phyloP scores from a whole-genome alignment of 768 basidiomycete genomes.

The Lactarius quietus region DNA sequence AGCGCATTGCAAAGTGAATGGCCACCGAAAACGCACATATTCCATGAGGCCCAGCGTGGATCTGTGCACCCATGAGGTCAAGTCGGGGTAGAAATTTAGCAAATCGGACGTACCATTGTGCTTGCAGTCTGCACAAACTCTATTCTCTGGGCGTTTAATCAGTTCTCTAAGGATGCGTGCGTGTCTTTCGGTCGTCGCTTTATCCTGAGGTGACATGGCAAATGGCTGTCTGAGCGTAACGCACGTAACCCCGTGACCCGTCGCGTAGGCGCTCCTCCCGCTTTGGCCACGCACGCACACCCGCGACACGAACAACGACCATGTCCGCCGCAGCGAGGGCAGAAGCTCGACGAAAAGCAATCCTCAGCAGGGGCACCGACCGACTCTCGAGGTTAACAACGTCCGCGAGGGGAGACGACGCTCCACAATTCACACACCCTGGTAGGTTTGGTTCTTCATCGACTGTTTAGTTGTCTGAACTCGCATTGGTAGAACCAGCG shows the following conservation, averaged over 20 bases:
- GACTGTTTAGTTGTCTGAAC: neutral
- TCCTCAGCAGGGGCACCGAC: constrained; percentile 66
- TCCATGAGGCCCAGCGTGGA: constrained; percentile 98
- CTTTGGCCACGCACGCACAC: neutral
- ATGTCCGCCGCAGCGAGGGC: constrained; percentile 59
- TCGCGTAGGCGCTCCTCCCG: neutral
- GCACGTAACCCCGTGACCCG: neutral
- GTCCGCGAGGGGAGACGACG: constrained; percentile 68
- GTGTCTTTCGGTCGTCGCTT: constrained; percentile 78
- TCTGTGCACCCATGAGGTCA: constrained; percentile 44
- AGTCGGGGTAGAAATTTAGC: neutral
- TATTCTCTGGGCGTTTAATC: constrained; percentile 88
- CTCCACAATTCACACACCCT: constrained; percentile 49
- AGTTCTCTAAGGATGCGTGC: constrained; percentile 78
- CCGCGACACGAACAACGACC: neutral
- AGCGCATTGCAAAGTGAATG: constrained; percentile 1
- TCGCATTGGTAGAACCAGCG: constrained; percentile 37
- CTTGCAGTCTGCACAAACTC: constrained; percentile 94
- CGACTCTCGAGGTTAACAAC: constrained; percentile 77
- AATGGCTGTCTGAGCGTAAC: constrained; percentile 1
- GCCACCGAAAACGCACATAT: constrained; percentile 55
- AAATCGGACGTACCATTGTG: constrained; percentile 67
- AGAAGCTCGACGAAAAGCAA: constrained; percentile 75
- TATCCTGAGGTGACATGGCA: constrained; percentile 64
- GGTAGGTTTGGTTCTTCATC: constrained; percentile 37